These are phyloP conservation scores for Coemansia sp. DNA, from an alignment of 192 early-diverging fungal genomes.

Conservation along the genomic window DNA sequence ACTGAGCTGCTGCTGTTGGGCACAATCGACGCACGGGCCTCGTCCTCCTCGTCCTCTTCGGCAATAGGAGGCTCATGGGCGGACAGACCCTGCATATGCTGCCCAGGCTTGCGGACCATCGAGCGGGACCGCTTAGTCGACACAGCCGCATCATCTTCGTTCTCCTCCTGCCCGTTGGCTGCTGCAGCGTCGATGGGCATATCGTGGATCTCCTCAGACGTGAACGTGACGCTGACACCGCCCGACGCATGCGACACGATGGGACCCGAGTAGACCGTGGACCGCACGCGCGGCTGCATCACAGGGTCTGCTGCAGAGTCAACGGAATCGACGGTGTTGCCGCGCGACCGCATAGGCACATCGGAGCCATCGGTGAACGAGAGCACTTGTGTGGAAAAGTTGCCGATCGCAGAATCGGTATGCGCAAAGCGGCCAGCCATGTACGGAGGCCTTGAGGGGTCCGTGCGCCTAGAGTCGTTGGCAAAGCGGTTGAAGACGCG, in stretches of 20 bases:
- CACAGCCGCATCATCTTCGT: neutral
- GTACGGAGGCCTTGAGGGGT: slow-evolving; percentile 13
- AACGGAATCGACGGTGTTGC: slow-evolving; percentile 28
- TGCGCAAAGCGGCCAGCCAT: slow-evolving; percentile 46
- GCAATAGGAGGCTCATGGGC: neutral
- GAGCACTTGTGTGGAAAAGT: slow-evolving; percentile 42
- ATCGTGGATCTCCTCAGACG: slow-evolving; percentile 45
- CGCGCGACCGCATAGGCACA: slow-evolving; percentile 8
- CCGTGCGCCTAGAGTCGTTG: slow-evolving; percentile 9
- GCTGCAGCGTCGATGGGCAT: slow-evolving; percentile 19
- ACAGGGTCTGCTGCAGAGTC: slow-evolving; percentile 23
- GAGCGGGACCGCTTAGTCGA: slow-evolving; percentile 20
- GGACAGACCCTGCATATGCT: neutral
- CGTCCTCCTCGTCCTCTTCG: slow-evolving; percentile 12
- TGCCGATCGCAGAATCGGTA: slow-evolving; percentile 44
- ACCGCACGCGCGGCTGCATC: slow-evolving; percentile 28
- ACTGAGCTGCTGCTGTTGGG: slow-evolving; percentile 1
- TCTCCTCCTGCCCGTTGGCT: slow-evolving; percentile 11
- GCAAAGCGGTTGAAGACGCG: slow-evolving; percentile 35
- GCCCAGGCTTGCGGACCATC: slow-evolving; percentile 1
- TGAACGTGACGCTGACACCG: slow-evolving; percentile 53
- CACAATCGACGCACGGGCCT: neutral
- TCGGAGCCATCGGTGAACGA: slow-evolving; percentile 18
- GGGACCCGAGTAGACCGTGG: slow-evolving; percentile 47
- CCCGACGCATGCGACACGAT: slow-evolving; percentile 43